Evolutionary conservation across 2,329 filamentous ascomycete species (phyloP), one percentile per base, ranked within the genome.

Genomic region (Colletotrichum salicis): DNA sequence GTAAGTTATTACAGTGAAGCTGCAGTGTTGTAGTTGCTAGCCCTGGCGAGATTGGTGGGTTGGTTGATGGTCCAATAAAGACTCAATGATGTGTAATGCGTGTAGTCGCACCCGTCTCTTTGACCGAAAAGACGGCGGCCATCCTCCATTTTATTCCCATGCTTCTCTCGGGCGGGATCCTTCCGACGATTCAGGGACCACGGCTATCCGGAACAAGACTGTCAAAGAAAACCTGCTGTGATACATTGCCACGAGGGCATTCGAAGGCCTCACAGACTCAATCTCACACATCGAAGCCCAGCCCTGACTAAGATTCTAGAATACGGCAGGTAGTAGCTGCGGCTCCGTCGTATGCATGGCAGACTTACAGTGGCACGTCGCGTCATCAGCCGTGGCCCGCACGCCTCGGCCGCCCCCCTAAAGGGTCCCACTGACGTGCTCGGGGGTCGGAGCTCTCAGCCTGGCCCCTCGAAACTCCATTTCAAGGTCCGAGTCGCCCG

Each of bases 351-450:
- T 22, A 48, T 48, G 41, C 41, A 48, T 48, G 7, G 41, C 41
- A 48, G 41, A 48, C 19, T 48, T 37, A 31, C n/a, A 57, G 33
- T 35, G 10, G 13, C 29, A n/a, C 4, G 19, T 62, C 33, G 58
- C 64, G 51, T 33, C 64, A 48, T 67, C 64, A 45, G 64, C 37
- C 37, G 37, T 19, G 37, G 37, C 37, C 37, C 37, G 59, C 41
- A 33, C 45, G 27, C 19, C 55, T 63, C 69, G 69, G 64, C 58
- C 41, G 48, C 45, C 27, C 4, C 68, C 55, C 37, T 5, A 2
- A 41, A 41, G 37, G 37, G 37, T 41, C 13, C 64, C 45, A 54
- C 59, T 71, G 69, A 71, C 69, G 69, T 69, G 59, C 69, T 71
- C 59, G 68, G 68, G 54, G 58, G 62, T 67, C 57, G 52, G 37